Base-by-base conservation (phyloP, 495 filamentous ascomycete species). In the Bathelium albidoporum region DNA sequence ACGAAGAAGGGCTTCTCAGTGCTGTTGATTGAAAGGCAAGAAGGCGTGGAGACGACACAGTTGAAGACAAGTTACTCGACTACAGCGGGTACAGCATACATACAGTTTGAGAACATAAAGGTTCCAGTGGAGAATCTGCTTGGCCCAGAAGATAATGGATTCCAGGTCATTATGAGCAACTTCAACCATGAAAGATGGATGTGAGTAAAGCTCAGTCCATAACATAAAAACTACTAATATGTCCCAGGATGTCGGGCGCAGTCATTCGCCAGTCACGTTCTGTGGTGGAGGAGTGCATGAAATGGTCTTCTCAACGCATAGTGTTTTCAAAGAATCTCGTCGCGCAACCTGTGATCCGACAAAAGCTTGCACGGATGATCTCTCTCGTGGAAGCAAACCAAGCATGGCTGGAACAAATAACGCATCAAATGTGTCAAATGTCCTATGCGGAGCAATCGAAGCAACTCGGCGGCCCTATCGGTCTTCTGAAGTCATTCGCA, bases 351-450 rank as follows among this genome's bases (percentile, higher is more conserved):
- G 87, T 87, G n/a, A 91, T 95, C 69, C 83, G 90, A 16, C 87
- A 88, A 68, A 94, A 95, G 79, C 83, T 94, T 62, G 90, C 90
- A 31, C 89, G 88, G 72, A 92, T 95, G 89, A 94, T 95, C 64
- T 84, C 87, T 18, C 83, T 89, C 44, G 82, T 83, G 65, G 90
- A 95, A 70, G 79, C 89, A 20, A 86, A 89, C 76, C 90, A 95
- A 72, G 81, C 89, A 32, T 95, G 89, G 89, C 82, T 94, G 24
- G 90, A 95, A 73, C 83, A 81, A 29, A 85, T 94, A 68, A 87
- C 86, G 31, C 89, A 90, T 79, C 89, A 95, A 70, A 95, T 95
- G 90, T 87, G 83, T 76, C 77, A 90, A 72, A 89, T 95, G 88
- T 80, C 78, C 64, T 94, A 95, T 73, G 77, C 82, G 43, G 77